Base-by-base conservation (phyloP, 306 rosid genomes). In the Prosopis cineraria region DNA sequence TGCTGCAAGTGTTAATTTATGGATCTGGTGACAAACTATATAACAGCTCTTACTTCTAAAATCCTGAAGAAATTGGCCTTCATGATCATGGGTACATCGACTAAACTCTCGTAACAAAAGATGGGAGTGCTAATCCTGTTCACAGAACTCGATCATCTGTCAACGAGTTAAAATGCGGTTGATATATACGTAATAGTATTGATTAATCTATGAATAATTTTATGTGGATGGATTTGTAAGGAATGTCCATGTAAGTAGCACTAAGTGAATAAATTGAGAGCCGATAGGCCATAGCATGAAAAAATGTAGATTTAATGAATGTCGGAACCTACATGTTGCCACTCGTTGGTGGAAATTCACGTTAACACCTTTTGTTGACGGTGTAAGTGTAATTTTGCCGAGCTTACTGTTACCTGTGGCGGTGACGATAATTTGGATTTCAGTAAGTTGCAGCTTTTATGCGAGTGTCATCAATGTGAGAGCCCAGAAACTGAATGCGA, bases 21-120 rank as follows among this genome's bases (percentile, higher is more conserved):
- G 84, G 83, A 43, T 89, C 77, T 82, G 77, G 56, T 74, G 80
- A 79, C 63, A 73, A 65, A 71, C 78, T 82, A 70, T 67, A 45
- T 82, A 56, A 78, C 59, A 74, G 20, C 75, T 73, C 76, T 47
- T 45, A 62, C 47, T 64, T 78, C 73, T 33, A 62, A 65, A 71
- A 75, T 74, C 27, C 39, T 67, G n/a, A 56, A 47, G 63, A 56
- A 66, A 19, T 65, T 66, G 83, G 83, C 72, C 52, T 71, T 20
- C 34, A 5, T 45, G 78, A 0, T 58, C 60, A 13, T 30, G 24
- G 6, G 13, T 67, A 52, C 71, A 20, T 16, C 2, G 62, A 16
- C 25, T 29, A 22, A 52, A n/a, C 59, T 10, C 1, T 10, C 2
- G 10, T 34, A 9, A 39, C 31, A 3, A 11, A n/a, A 0, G 33